Percentiles rank a stretch among this genome's conserved stretches.
Evolutionary conservation across 345 rosid genomes (phyloP).

Genomic region (Adansonia digitata): DNA sequence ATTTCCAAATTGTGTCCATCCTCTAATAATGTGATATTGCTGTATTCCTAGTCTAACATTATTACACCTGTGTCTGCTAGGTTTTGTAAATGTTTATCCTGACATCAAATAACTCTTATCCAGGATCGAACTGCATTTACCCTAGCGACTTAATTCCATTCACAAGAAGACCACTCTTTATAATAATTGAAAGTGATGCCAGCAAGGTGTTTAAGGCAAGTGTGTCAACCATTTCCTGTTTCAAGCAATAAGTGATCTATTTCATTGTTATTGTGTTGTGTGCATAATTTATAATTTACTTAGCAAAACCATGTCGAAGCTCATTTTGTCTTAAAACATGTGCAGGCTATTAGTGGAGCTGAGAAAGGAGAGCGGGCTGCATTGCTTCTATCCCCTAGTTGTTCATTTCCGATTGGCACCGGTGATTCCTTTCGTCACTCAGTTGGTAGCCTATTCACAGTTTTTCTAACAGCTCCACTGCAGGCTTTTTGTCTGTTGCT

Average conservation of each 20-base stretch:
- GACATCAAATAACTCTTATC: conserved; percentile 19
- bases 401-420: conserved; percentile 38
- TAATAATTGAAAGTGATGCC: conserved; percentile 74
- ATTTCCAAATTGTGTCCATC: background rate
- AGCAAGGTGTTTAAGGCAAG: conserved; percentile 68
- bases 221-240: conserved; percentile 6
- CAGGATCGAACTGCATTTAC: conserved; percentile 78
- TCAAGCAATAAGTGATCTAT: background rate
- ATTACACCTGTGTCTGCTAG: background rate
- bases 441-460: conserved; percentile 72
- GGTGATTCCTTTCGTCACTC: conserved; percentile 63
- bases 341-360: conserved; percentile 12
- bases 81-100: conserved; percentile 4
- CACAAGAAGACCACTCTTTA: conserved; percentile 81
- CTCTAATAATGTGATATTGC: background rate
- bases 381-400: conserved; percentile 74
- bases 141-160: conserved; percentile 87
- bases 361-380: conserved; percentile 98
- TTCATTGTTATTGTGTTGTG: background rate
- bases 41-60: background rate
- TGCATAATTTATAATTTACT: background rate
- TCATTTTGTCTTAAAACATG: background rate
- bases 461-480: conserved; percentile 80
- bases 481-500: conserved; percentile 81
- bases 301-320: background rate